These are phyloP conservation scores for Sugiyamaella grinbergsii DNA, from an alignment of 1,139 yeast species.

Conservation along the genomic window DNA sequence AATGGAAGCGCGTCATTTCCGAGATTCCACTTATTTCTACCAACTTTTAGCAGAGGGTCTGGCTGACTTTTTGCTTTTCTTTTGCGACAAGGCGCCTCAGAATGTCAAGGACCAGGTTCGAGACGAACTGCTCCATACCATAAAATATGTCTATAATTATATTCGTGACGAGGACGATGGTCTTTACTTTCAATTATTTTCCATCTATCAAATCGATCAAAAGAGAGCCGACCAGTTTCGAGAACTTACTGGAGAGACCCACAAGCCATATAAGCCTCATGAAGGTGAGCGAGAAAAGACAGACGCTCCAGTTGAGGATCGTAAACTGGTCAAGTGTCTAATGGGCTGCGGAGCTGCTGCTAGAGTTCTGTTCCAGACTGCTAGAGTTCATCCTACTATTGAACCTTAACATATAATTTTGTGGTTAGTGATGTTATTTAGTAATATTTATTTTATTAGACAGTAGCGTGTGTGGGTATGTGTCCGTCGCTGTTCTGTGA, in stretches of 20 bases:
- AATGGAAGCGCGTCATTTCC: conserved; percentile 59
- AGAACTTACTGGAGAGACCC: conserved; percentile 58
- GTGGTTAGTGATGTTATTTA: no score
- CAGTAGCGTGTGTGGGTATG: no score
- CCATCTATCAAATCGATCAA: conserved; percentile 58
- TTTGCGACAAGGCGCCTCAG: conserved; percentile 49
- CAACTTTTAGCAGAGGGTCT: conserved; percentile 69
- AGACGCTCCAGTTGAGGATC: conserved; percentile 44
- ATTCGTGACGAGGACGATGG: conserved; percentile 62
- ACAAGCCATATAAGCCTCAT: conserved; percentile 52
- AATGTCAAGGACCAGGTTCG: conserved; percentile 32
- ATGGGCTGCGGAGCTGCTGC: conserved; percentile 72
- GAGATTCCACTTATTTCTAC: conserved; percentile 64
- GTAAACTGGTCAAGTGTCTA: conserved; percentile 55
- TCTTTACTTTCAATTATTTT: conserved; percentile 62
- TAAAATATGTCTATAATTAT: conserved; percentile 49
- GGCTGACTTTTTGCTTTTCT: conserved; percentile 61
- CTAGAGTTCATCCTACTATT: conserved; percentile 52
- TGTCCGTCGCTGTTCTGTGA: no score
- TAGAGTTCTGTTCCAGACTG: conserved; percentile 68
- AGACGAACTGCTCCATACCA: conserved; percentile 36
- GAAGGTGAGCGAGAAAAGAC: conserved; percentile 51
- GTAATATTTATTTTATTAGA: no score
- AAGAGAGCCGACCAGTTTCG: conserved; percentile 56
- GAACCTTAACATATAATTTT: conserved; percentile 12